Percentiles rank a stretch among this genome's conserved stretches.
Conservation (phyloP, 345 rosid genomes). For the Noccaea caerulescens region DNA sequence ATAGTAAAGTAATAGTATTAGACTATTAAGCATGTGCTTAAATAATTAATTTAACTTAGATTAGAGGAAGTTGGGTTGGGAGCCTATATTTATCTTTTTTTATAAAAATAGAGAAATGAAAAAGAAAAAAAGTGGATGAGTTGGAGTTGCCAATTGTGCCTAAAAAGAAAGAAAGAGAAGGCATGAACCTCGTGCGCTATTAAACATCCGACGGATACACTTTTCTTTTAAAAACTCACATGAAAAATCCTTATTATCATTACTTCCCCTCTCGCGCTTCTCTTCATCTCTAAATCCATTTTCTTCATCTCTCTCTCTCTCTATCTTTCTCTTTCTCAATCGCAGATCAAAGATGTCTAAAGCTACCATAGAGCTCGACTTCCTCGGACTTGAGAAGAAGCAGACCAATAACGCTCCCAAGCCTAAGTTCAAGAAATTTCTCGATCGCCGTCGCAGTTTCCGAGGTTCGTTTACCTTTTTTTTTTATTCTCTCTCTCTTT, state of each 20-base stretch:
- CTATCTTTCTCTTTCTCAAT: not conserved
- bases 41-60: constrained; percentile 8
- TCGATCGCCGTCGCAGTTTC: constrained; percentile 71
- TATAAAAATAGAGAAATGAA: not conserved
- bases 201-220: not conserved
- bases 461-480: constrained; percentile 52
- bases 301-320: not conserved
- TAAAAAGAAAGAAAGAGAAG: constrained; percentile 3
- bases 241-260: constrained; percentile 6
- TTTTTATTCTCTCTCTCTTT: too few relatives aligned
- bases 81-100: not conserved
- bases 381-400: constrained; percentile 63
- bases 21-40: constrained; percentile 26
- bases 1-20: not conserved
- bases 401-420: constrained; percentile 41
- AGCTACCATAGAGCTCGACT: constrained; percentile 67
- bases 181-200: constrained; percentile 45
- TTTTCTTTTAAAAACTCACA: constrained; percentile 23
- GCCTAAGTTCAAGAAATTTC: constrained; percentile 54
- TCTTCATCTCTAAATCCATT: constrained; percentile 11
- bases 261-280: constrained; percentile 9
- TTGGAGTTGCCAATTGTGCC: constrained; percentile 11
- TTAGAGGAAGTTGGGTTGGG: constrained; percentile 14
- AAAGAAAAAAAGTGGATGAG: constrained; percentile 7
- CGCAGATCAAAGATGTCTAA: constrained; percentile 50